phyloP scores from a whole-genome alignment of 257 asterid genomes.

The Lycium barbarum region DNA sequence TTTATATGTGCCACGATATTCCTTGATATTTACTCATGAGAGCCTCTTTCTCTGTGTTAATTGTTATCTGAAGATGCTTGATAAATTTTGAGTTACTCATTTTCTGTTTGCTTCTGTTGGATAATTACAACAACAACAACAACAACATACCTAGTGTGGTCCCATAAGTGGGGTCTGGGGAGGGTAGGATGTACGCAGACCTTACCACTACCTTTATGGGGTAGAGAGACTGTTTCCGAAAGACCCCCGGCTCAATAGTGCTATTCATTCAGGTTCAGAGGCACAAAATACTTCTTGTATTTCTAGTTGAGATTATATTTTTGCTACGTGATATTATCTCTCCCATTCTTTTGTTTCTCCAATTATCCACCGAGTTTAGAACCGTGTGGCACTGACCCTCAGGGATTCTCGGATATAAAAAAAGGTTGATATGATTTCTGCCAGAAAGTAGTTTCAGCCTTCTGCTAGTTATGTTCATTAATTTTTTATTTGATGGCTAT shows the following conservation, averaged over 20 bases:
- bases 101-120: neutral
- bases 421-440: neutral
- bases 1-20: neutral
- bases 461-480: neutral
- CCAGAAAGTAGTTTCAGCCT: neutral
- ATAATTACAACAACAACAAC: neutral
- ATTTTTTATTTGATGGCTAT: neutral
- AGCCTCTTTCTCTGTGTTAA: neutral
- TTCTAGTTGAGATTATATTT: neutral
- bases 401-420: neutral
- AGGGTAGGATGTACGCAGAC: too few species aligned
- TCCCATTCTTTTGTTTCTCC: neutral
- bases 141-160: too few species aligned
- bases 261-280: neutral
- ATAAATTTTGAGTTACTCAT: neutral
- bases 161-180: too few species aligned
- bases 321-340: neutral
- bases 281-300: neutral
- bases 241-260: neutral
- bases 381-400: neutral
- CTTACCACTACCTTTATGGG: too few species aligned
- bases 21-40: conserved; percentile 1
- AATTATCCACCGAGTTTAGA: neutral
- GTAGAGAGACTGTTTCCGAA: too few species aligned
- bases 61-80: conserved; percentile 15